Conservation (phyloP, 306 rosid species). For the Abrus precatorius region DNA sequence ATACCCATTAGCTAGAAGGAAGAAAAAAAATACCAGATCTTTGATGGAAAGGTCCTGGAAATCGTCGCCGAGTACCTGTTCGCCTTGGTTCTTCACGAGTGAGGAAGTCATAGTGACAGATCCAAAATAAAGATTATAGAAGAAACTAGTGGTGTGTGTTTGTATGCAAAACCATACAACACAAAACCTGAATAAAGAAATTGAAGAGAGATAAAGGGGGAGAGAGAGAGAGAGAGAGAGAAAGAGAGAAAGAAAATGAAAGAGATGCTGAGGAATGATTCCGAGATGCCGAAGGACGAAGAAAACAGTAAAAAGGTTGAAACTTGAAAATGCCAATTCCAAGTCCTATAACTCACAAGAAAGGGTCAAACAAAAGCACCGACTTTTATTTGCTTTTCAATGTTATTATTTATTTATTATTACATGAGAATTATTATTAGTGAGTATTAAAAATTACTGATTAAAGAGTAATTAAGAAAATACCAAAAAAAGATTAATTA, state of each 20-base stretch:
- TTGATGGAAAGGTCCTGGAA: constrained; percentile 40
- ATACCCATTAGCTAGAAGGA: neutral
- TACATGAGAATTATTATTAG: too few species aligned
- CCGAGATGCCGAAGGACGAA: constrained; percentile 32
- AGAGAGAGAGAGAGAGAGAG: neutral
- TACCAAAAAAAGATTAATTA: too few species aligned
- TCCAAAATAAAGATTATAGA: neutral
- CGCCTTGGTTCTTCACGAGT: constrained; percentile 19
- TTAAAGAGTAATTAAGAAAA: too few species aligned
- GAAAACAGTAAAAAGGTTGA: constrained; percentile 4
- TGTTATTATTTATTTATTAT: too few species aligned
- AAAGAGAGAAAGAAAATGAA: neutral
- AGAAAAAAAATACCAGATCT: constrained; percentile 43
- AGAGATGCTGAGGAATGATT: constrained; percentile 45
- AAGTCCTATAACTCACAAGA: neutral
- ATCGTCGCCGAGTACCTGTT: constrained; percentile 35
- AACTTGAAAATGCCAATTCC: neutral
- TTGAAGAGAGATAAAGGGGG: too few species aligned
- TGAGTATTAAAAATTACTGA: too few species aligned
- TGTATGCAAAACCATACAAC: neutral
- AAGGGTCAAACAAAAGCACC: neutral
- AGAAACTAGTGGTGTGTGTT: neutral
- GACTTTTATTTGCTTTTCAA: too few species aligned
- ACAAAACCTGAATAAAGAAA: neutral
- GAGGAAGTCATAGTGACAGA: constrained; percentile 48